Percentiles rank a stretch among this genome's conserved stretches.
phyloP scores from a whole-genome alignment of 2,329 filamentous ascomycete species.

The Penicillium sclerotiorum region DNA sequence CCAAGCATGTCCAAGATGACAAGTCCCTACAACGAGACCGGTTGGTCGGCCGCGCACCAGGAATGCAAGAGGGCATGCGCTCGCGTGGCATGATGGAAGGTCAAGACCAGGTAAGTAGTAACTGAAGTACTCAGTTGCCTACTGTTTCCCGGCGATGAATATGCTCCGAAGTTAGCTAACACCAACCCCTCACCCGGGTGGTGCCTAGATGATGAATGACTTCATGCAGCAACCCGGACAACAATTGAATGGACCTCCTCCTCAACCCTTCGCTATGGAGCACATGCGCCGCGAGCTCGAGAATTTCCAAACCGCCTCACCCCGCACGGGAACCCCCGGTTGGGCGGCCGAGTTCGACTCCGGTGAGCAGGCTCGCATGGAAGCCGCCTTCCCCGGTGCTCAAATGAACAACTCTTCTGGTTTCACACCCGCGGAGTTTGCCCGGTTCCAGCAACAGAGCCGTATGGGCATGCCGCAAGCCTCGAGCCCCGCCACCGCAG shows the following conservation, averaged over 20 bases:
- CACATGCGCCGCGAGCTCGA: conserved; percentile 67
- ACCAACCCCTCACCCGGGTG: not conserved
- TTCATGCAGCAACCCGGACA: conserved; percentile 80
- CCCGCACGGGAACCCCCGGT: conserved; percentile 56
- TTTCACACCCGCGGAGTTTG: conserved; percentile 84
- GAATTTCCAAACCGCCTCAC: conserved; percentile 51
- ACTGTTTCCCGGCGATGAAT: not conserved
- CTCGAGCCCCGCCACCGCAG: conserved; percentile 59
- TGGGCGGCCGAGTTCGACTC: conserved; percentile 69
- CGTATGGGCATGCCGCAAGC: conserved; percentile 60
- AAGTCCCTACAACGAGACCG: conserved; percentile 92
- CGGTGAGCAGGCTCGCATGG: conserved; percentile 68
- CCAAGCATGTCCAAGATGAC: conserved; percentile 95
- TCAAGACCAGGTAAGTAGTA: conserved; percentile 70
- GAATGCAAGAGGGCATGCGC: conserved; percentile 74
- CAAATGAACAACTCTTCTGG: conserved; percentile 52
- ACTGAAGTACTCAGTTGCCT: not conserved
- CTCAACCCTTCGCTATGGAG: conserved; percentile 66
- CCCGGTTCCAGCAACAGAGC: conserved; percentile 77
- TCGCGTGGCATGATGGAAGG: conserved; percentile 68
- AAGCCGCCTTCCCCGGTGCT: conserved; percentile 66
- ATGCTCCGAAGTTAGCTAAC: not conserved
- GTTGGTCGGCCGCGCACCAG: conserved; percentile 73
- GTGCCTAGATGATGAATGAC: conserved; percentile 79
- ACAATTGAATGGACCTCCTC: conserved; percentile 55